A percentile compares a stretch with the other conserved stretches of the same genome.
These are phyloP conservation scores for Canavalia gladiata DNA, from an alignment of 306 rosid species.

Conservation along the genomic window DNA sequence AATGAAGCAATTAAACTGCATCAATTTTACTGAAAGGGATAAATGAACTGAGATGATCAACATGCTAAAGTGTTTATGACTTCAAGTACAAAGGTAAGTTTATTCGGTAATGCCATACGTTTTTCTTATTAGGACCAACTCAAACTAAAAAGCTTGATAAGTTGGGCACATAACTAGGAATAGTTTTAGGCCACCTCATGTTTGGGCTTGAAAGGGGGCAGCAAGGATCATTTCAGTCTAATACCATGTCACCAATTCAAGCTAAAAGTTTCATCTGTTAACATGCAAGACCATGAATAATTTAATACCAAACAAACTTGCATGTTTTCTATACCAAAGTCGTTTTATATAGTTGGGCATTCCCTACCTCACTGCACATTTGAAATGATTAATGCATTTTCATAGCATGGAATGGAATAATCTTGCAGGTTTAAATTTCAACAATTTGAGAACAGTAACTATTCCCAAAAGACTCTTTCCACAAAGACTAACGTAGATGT, in stretches of 20 bases:
- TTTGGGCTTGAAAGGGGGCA: not conserved
- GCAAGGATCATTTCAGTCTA: not conserved
- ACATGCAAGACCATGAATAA: not conserved
- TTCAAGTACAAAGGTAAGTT: not conserved
- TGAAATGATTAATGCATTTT: slow-evolving; percentile 4
- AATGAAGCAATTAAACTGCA: not conserved
- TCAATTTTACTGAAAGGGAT: not conserved
- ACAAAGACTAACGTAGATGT: slow-evolving; percentile 5
- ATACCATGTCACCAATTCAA: slow-evolving; percentile 9
- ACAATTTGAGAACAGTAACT: slow-evolving; percentile 1
- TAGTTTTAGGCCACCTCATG: not conserved
- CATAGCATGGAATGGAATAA: not conserved
- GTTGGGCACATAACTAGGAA: not conserved
- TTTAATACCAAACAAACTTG: not conserved
- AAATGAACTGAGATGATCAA: not conserved
- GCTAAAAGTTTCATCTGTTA: not conserved
- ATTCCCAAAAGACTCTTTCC: slow-evolving; percentile 20
- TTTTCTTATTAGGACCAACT: not conserved
- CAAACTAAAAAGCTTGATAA: not conserved
- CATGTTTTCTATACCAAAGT: not conserved
- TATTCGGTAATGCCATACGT: not conserved
- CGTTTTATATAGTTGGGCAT: not conserved
- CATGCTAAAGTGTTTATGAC: not conserved
- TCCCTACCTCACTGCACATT: not conserved
- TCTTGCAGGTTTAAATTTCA: not conserved